Conservation (phyloP, 257 asterid genomes). For the Jacaranda mimosifolia region DNA sequence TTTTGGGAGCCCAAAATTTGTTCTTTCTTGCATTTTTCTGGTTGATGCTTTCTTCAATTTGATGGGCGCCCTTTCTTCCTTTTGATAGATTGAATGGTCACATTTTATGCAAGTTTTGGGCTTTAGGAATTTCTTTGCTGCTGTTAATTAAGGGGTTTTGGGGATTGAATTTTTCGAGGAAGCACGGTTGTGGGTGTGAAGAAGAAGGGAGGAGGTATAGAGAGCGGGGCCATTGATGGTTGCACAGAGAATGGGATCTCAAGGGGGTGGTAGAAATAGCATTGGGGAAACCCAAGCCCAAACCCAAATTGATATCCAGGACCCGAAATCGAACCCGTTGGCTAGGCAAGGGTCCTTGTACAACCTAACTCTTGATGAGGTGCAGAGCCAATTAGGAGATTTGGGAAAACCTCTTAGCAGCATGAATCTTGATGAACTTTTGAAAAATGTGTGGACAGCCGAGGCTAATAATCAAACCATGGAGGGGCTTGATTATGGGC, state of each 20-base stretch:
- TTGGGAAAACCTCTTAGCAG: conserved; percentile 82
- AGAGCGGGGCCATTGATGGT: conserved; percentile 44
- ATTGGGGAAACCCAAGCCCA: conserved; percentile 49
- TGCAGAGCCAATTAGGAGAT: conserved; percentile 85
- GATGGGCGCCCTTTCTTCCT: conserved; percentile 30
- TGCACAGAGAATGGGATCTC: conserved; percentile 78
- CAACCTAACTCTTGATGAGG: conserved; percentile 93
- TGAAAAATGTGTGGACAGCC: conserved; percentile 72
- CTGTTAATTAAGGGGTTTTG: conserved; percentile 39
- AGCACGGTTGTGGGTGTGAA: conserved; percentile 35
- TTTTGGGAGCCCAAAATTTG: conserved; percentile 31
- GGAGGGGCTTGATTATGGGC: conserved; percentile 49
- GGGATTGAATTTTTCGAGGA: conserved; percentile 28
- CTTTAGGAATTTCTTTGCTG: conserved; percentile 37
- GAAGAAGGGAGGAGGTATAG: conserved; percentile 15
- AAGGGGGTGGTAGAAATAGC: conserved; percentile 58
- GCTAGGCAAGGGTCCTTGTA: conserved; percentile 77
- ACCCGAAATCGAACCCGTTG: conserved; percentile 58
- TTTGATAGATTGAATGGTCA: conserved; percentile 42
- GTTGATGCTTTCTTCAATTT: conserved; percentile 39
- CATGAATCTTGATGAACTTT: conserved; percentile 95
- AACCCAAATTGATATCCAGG: conserved; percentile 46
- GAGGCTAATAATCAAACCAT: conserved; percentile 58
- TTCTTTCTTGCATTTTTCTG: conserved; percentile 37
- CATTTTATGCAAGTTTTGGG: conserved; percentile 41